phyloP scores from a whole-genome alignment of 176 grass and related monocot genomes.

The Carex cristatella region DNA sequence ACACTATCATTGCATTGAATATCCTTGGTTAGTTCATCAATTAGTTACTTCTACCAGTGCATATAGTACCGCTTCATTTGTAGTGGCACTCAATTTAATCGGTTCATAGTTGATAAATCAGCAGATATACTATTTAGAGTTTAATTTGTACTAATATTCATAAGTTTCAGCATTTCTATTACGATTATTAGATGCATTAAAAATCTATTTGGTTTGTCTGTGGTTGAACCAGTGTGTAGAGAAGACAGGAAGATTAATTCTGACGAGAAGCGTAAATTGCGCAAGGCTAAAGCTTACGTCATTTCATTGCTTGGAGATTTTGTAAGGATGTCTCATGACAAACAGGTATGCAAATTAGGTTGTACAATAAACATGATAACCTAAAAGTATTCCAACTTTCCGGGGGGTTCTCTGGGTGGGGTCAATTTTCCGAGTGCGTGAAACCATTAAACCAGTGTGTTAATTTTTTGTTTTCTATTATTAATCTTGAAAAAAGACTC shows the following conservation, averaged over 20 bases:
- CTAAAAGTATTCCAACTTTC: background rate
- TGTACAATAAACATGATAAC: background rate
- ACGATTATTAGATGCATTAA: background rate
- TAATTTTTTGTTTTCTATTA: background rate
- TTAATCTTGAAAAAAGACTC: background rate
- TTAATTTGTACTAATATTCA: background rate
- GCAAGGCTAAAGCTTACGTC: conserved; percentile 71
- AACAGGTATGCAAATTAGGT: conserved; percentile 46
- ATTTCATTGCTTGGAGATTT: conserved; percentile 86
- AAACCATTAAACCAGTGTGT: background rate
- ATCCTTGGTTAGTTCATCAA: conserved; percentile 47
- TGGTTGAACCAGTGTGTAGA: conserved; percentile 18
- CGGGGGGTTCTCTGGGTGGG: background rate
- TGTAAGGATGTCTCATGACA: conserved; percentile 59
- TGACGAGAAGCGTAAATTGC: conserved; percentile 52
- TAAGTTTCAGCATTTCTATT: background rate
- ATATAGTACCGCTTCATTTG: background rate
- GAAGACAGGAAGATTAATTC: conserved; percentile 26
- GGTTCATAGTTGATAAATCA: background rate
- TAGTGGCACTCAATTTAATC: background rate
- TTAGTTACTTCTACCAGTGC: background rate
- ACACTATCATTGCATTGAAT: conserved; percentile 76
- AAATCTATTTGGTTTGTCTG: background rate
- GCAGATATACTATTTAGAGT: background rate
- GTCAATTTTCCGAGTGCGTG: background rate